Conservation (phyloP, 257 asterid species). For the Pogostemon cablin region DNA sequence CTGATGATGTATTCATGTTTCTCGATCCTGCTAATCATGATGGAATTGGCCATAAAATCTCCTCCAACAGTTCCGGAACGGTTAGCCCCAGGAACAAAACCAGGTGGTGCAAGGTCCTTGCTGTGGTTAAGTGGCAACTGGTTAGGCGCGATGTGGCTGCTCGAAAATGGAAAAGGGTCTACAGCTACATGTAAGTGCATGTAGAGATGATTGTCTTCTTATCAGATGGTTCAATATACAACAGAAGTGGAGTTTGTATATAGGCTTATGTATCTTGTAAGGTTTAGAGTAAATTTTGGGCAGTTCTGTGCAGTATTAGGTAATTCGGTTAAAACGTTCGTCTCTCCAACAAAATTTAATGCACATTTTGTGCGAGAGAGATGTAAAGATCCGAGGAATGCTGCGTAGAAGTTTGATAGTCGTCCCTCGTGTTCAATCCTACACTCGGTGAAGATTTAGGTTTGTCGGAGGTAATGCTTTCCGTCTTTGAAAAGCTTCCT, state of each 20-base stretch:
- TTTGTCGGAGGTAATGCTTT: slow-evolving; percentile 7
- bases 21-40: slow-evolving; percentile 40
- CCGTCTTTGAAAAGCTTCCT: slow-evolving; percentile 42
- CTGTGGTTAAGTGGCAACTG: slow-evolving; percentile 74
- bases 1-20: slow-evolving; percentile 40
- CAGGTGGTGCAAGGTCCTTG: slow-evolving; percentile 79
- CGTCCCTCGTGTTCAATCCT: slow-evolving; percentile 12
- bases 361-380: slow-evolving; percentile 20
- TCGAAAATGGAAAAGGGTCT: slow-evolving; percentile 41
- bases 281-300: slow-evolving; percentile 18
- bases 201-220: not conserved
- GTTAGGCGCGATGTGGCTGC: slow-evolving; percentile 58
- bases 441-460: slow-evolving; percentile 38
- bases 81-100: slow-evolving; percentile 50
- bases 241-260: slow-evolving; percentile 26
- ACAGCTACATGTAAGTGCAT: slow-evolving; percentile 31
- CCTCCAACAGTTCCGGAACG: slow-evolving; percentile 48
- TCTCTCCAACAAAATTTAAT: slow-evolving; percentile 20
- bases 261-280: slow-evolving; percentile 13
- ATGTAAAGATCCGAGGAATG: not conserved
- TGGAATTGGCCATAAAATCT: slow-evolving; percentile 36
- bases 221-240: not conserved
- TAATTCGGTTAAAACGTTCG: slow-evolving; percentile 2
- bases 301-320: slow-evolving; percentile 9
- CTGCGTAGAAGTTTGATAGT: slow-evolving; percentile 17